Evolutionary conservation across 169 alveolate genomes (phyloP), one percentile per base, ranked within the genome.

Genomic region (Cryptosporidium muris): DNA sequence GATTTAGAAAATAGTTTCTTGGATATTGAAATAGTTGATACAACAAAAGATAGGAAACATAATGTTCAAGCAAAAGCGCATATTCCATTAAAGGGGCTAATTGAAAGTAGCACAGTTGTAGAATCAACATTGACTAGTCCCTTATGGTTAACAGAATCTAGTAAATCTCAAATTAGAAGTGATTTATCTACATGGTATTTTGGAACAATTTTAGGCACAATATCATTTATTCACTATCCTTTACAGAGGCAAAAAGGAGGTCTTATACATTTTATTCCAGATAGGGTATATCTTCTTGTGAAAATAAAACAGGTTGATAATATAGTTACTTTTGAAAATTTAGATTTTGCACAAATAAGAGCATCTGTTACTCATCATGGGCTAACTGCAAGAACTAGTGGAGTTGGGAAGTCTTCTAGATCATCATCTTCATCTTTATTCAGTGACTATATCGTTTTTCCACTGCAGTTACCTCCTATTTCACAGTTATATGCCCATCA

Each of bases 1-100:
- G 96, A 92, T 45, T 81, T 92, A 25, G 94, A 90, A 51, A 82
- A 90, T 48, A 82, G 94, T 43, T 91, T 90, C 53, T 74, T 92
- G 37, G 89, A 93, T 81, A 68, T 93, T 3, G 89, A 89, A 49
- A 90, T 93, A 3, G 68, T 91, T 37, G 96, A 93, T 45, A 52
- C 58, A 56, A 81, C 80, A 9, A 74, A 74, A 74, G 85, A 74
- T 2, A 74, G 42, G 37, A 42, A 16, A 16, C 34, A 58, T 34
- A 74, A 58, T 38, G 7, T 60, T 25, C 85, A 74, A 25, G 85
- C 85, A 60, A 74, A 48, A 74, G 60, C 85, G 8, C 68, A 74
- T 53, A 74, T 74, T n/a, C 85, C 85, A 16, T 42, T 74, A 25
- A 74, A 74, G 54, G 85, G 85, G 40, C 37, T 74, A 38, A 58